Conservation (phyloP, 108 stramenopile species). For the Skeletonema marinoi region DNA sequence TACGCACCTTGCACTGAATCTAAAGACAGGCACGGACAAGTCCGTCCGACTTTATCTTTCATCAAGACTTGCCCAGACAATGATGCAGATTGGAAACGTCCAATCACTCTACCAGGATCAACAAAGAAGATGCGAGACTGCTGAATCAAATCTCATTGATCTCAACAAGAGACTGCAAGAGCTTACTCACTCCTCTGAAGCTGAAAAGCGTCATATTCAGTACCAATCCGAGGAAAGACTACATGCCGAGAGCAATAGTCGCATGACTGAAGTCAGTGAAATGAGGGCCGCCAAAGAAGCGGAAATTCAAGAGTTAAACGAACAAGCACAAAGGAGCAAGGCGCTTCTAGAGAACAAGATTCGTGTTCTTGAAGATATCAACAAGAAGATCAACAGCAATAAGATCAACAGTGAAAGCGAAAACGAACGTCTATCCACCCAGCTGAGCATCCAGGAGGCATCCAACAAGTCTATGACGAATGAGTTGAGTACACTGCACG, state of each 20-base stretch:
- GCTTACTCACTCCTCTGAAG: slow-evolving; percentile 30
- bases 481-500: slow-evolving; percentile 29
- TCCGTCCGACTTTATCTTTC: slow-evolving; percentile 50
- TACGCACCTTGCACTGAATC: slow-evolving; percentile 47
- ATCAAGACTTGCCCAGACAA: slow-evolving; percentile 39
- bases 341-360: slow-evolving; percentile 31
- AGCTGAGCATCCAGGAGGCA: slow-evolving; percentile 39
- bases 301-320: slow-evolving; percentile 39
- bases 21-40: slow-evolving; percentile 49
- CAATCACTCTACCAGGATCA: slow-evolving; percentile 18
- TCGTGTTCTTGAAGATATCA: slow-evolving; percentile 33
- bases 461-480: slow-evolving; percentile 38
- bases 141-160: slow-evolving; percentile 32
- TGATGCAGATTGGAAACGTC: slow-evolving; percentile 29
- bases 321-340: slow-evolving; percentile 22
- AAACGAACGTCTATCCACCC: slow-evolving; percentile 32
- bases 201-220: slow-evolving; percentile 35
- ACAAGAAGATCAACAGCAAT: slow-evolving; percentile 32
- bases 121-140: slow-evolving; percentile 26
- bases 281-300: slow-evolving; percentile 38
- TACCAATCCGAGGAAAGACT: slow-evolving; percentile 37
- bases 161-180: slow-evolving; percentile 31
- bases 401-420: slow-evolving; percentile 28
- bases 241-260: slow-evolving; percentile 24
- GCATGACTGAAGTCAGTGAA: slow-evolving; percentile 31